A percentile compares a stretch with the other conserved stretches of the same genome.
phyloP scores from a whole-genome alignment of 495 filamentous ascomycete species.

The Penicillium nucicola region DNA sequence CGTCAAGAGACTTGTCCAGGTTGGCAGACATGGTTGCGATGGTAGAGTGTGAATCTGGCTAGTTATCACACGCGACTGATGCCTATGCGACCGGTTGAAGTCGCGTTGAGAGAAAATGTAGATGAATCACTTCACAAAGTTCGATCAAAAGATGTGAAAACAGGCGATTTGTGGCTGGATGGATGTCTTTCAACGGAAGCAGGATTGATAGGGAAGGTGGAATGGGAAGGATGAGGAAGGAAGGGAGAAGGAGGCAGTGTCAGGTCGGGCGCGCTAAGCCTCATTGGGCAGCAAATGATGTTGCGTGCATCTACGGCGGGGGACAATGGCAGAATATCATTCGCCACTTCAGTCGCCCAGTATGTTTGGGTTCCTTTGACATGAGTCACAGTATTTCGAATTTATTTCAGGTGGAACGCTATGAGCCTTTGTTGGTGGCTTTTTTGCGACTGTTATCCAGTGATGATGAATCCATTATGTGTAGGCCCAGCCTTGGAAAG shows the following conservation, averaged over 20 bases:
- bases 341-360: too few relatives aligned
- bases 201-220: slow-evolving; percentile 6
- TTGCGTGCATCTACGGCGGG: background rate
- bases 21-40: slow-evolving; percentile 72
- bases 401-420: too few relatives aligned
- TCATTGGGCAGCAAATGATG: background rate
- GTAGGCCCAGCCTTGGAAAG: slow-evolving; percentile 18
- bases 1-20: slow-evolving; percentile 91
- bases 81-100: slow-evolving; percentile 11
- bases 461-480: slow-evolving; percentile 6
- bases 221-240: slow-evolving; percentile 12
- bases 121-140: background rate
- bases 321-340: too few relatives aligned
- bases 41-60: slow-evolving; percentile 15
- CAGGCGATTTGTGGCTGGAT: too few relatives aligned
- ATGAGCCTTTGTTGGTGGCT: too few relatives aligned
- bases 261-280: background rate
- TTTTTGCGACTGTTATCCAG: too few relatives aligned
- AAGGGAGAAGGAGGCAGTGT: slow-evolving; percentile 3
- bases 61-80: slow-evolving; percentile 15
- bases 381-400: too few relatives aligned
- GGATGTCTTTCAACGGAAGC: background rate
- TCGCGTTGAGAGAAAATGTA: slow-evolving; percentile 7
- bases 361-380: too few relatives aligned
- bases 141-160: too few relatives aligned